These are phyloP conservation scores for Amaranthus cruentus DNA, from an alignment of 148 eudicot genomes.

Conservation along the genomic window DNA sequence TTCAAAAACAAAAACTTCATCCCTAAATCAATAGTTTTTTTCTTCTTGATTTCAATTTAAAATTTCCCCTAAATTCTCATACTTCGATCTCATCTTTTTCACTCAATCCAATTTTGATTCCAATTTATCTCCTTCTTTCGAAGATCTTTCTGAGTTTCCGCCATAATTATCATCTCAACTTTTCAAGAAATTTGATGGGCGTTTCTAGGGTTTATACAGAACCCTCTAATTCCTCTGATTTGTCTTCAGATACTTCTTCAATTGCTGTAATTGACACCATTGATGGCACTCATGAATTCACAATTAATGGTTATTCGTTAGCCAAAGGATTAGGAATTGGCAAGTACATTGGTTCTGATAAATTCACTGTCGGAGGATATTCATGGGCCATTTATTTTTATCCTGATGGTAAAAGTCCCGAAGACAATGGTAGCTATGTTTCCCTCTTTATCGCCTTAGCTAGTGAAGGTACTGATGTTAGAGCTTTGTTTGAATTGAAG, in stretches of 20 bases:
- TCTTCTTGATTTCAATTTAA: no score
- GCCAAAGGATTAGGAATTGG: conserved; percentile 49
- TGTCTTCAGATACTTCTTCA: conserved; percentile 26
- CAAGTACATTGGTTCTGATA: conserved; percentile 45
- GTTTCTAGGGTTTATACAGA: conserved; percentile 29
- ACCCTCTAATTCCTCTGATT: conserved; percentile 18
- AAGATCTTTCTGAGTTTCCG: no score
- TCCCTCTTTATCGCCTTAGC: conserved; percentile 54
- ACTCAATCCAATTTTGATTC: no score
- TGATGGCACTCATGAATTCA: conserved; percentile 43
- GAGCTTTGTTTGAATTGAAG: conserved; percentile 52
- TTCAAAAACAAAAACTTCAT: no score
- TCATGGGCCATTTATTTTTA: conserved; percentile 54
- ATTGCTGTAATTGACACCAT: conserved; percentile 38
- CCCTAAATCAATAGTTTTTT: no score
- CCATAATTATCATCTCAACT: no score
- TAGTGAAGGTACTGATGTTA: conserved; percentile 47
- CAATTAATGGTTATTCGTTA: conserved; percentile 38
- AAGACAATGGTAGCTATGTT: conserved; percentile 40
- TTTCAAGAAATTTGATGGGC: conserved; percentile 28
- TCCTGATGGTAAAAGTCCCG: conserved; percentile 54
- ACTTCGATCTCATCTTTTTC: no score
- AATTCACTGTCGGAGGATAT: conserved; percentile 49
- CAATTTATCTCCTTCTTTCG: no score
- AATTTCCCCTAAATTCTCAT: no score